Base-by-base conservation (phyloP, 352 stramenopile species). In the Pythium brachiatum region DNA sequence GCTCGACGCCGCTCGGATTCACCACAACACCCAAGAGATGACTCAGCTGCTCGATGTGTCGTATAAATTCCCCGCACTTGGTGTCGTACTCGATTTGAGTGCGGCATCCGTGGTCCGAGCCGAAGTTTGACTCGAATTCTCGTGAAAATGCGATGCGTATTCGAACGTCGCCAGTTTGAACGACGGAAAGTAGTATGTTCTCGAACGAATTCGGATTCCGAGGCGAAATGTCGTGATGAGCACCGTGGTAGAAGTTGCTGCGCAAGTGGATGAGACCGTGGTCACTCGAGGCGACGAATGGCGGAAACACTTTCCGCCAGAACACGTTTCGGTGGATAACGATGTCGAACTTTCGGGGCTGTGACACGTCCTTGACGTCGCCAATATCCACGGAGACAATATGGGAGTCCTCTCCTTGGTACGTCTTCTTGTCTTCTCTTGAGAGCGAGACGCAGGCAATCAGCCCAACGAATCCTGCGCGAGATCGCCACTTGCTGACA, bases 211-310 rank as follows among this genome's bases (percentile, higher is more conserved):
- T 86, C 15, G 72, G 20, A 9, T 57, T 74, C 21, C 60, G 36
- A 48, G 72, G 38, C 1, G 66, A 68, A 4, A 79, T 50, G 39
- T 90, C 81, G 20, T 81, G 36, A 52, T 90, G 74, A 1, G 75
- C 73, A 16, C 76, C 76, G 50, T 90, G 73, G 25, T 75, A 88
- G 34, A 90, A 89, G 29, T 86, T 88, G 20, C 70, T 69, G 8
- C 87, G 36, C 2, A 90, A 46, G 5, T 77, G 68, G 39, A 88
- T 74, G 38, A 2, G 34, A 7, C 15, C 20, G n/a, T 47, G 25
- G 0, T 48, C 6, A 15, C 12, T 53, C 9, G 43, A 7, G 3
- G 26, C 32, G 15, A 53, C 64, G 21, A 83, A 72, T 7, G 76
- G 67, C 38, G 76, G 80, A 48, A 75, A 83, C 29, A 55, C 44